A percentile compares a stretch with the other conserved stretches of the same genome.
phyloP scores from a whole-genome alignment of 495 filamentous ascomycete genomes.

The Lasiosphaeris hirsuta region DNA sequence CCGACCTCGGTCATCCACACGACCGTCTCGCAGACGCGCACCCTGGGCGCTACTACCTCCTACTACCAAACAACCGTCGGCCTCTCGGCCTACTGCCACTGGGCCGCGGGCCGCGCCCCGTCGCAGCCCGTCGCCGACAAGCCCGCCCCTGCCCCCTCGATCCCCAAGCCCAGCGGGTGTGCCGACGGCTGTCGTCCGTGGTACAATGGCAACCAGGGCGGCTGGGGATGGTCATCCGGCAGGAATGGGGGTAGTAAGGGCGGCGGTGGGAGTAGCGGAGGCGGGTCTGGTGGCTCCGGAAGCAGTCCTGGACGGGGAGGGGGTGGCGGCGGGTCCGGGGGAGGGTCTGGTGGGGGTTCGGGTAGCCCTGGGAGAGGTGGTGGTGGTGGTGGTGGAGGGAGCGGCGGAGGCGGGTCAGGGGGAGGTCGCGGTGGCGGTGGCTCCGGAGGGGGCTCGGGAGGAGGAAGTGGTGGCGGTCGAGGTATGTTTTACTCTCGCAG shows the following conservation, averaged over 20 bases:
- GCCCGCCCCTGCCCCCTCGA: slow-evolving; percentile 9
- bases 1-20: slow-evolving; percentile 11
- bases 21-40: slow-evolving; percentile 9
- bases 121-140: slow-evolving; percentile 12
- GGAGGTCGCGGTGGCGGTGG: slow-evolving; percentile 6
- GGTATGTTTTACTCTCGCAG: neutral
- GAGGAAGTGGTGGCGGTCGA: neutral
- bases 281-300: neutral
- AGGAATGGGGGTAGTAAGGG: slow-evolving; percentile 5
- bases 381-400: neutral
- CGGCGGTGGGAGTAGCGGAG: slow-evolving; percentile 6
- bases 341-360: neutral
- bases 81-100: slow-evolving; percentile 18
- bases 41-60: slow-evolving; percentile 12
- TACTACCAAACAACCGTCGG: slow-evolving; percentile 17
- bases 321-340: neutral
- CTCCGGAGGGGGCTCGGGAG: neutral
- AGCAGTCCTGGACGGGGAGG: neutral
- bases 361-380: neutral
- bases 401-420: neutral
- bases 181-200: slow-evolving; percentile 22
- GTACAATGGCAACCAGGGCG: slow-evolving; percentile 14
- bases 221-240: slow-evolving; percentile 18
- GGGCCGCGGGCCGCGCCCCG: neutral
- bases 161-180: slow-evolving; percentile 19